Percentiles rank a stretch among this genome's conserved stretches.
phyloP scores from a whole-genome alignment of 257 asterid genomes.

The Solanum arcanum region DNA sequence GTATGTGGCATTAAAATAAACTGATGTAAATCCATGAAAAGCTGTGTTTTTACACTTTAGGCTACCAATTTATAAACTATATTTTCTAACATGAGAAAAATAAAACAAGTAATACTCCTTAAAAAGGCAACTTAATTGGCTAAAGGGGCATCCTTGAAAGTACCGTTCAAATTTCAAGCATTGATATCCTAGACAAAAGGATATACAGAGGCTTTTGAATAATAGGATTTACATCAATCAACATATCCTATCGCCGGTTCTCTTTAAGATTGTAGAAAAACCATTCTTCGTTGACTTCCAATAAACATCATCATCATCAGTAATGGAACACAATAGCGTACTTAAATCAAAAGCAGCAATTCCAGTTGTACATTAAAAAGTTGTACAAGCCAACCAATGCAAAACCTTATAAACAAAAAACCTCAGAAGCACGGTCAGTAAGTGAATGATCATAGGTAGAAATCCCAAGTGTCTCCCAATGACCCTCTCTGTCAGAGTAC shows the following conservation, averaged over 20 bases:
- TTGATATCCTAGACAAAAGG: neutral
- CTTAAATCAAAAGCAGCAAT: neutral
- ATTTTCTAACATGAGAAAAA: neutral
- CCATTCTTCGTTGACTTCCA: neutral
- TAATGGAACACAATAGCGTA: neutral
- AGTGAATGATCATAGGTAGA: slow-evolving; percentile 27
- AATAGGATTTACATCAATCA: neutral
- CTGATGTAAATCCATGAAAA: too few species aligned
- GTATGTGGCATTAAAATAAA: neutral
- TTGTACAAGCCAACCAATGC: neutral
- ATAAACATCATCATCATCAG: neutral
- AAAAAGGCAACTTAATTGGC: too few species aligned
- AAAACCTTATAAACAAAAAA: neutral
- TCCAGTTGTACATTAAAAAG: neutral
- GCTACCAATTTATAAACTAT: neutral
- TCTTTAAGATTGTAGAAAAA: neutral
- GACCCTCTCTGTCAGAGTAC: neutral
- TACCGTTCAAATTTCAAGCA: too few species aligned
- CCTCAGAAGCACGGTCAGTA: neutral
- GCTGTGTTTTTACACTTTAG: neutral
- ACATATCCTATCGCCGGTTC: neutral
- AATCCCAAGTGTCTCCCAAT: slow-evolving; percentile 6
- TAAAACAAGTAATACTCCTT: too few species aligned
- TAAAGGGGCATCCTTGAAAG: neutral
- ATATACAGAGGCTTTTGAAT: neutral